phyloP scores from a whole-genome alignment of 768 basidiomycete species.

The Panaeolus papilionaceus region DNA sequence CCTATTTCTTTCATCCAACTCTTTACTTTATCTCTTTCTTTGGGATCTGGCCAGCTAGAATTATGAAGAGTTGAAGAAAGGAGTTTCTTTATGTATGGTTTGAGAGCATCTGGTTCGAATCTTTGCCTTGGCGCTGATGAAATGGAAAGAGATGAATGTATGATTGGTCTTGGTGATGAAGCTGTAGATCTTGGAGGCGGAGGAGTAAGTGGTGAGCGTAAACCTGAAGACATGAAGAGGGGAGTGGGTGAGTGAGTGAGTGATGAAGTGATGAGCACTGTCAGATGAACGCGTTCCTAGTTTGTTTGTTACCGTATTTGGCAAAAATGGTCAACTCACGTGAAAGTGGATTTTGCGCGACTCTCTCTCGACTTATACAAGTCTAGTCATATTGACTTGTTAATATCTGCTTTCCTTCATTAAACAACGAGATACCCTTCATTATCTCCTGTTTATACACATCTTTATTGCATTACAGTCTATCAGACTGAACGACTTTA shows the following conservation, averaged over 20 bases:
- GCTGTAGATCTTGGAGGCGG: conserved; percentile 66
- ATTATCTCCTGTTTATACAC: background rate
- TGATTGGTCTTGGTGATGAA: conserved; percentile 44
- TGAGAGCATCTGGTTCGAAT: conserved; percentile 78
- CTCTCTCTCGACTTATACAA: too few species aligned
- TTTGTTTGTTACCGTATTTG: conserved; percentile 23
- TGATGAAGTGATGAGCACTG: background rate
- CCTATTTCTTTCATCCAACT: conserved; percentile 86
- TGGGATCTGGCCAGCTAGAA: conserved; percentile 68
- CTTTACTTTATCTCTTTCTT: conserved; percentile 74
- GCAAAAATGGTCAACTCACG: background rate
- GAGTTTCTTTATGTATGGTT: conserved; percentile 83
- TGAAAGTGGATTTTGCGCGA: background rate
- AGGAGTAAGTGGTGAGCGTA: conserved; percentile 57
- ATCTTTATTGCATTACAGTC: conserved; percentile 5
- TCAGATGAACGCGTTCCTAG: background rate
- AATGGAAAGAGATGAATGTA: conserved; percentile 5
- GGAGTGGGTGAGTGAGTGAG: background rate
- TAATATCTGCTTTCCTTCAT: conserved; percentile 1
- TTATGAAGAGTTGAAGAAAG: conserved; percentile 71
- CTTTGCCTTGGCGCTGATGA: conserved; percentile 40
- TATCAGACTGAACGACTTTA: background rate
- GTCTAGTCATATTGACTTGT: background rate
- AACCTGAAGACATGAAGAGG: conserved; percentile 38
- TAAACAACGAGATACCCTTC: conserved; percentile 1